Conservation (phyloP, 768 basidiomycete species). For the Tricholoma matsutake region DNA sequence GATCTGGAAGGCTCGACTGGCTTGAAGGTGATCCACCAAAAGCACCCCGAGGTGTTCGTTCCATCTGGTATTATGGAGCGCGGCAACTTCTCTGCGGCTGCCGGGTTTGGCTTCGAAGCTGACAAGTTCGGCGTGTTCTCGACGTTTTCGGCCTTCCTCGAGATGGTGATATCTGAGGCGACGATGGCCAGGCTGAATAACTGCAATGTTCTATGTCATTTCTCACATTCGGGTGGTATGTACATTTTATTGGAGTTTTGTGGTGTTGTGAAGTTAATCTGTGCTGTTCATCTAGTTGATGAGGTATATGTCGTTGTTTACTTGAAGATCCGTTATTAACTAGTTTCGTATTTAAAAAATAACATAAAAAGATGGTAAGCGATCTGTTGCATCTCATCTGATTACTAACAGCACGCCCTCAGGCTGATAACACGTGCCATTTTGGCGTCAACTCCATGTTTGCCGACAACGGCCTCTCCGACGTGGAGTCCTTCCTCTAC, state of each 20-base stretch:
- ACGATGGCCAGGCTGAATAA: constrained; percentile 93
- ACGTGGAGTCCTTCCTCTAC: constrained; percentile 77
- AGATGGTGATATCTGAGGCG: constrained; percentile 86
- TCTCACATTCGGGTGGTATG: constrained; percentile 83
- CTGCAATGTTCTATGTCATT: constrained; percentile 85
- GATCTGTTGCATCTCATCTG: not conserved
- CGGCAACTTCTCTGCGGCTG: constrained; percentile 79
- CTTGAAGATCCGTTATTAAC: not conserved
- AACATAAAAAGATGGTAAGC: constrained; percentile 26
- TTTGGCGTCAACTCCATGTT: constrained; percentile 77
- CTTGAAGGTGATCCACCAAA: constrained; percentile 83
- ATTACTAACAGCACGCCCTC: constrained; percentile 6
- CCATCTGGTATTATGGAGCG: constrained; percentile 88
- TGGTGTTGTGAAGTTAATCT: constrained; percentile 3
- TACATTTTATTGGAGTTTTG: constrained; percentile 4
- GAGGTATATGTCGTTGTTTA: constrained; percentile 40
- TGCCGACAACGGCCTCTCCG: constrained; percentile 83
- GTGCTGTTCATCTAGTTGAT: constrained; percentile 43
- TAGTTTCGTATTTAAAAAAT: not conserved
- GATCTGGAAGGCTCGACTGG: constrained; percentile 91
- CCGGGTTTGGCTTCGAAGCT: constrained; percentile 81
- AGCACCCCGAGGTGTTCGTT: constrained; percentile 85
- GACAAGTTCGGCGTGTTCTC: constrained; percentile 88
- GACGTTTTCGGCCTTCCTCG: constrained; percentile 88
- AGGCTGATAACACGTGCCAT: constrained; percentile 51